Evolutionary conservation across 352 stramenopile genomes (phyloP).

Genomic region (Bremia lactucae): DNA sequence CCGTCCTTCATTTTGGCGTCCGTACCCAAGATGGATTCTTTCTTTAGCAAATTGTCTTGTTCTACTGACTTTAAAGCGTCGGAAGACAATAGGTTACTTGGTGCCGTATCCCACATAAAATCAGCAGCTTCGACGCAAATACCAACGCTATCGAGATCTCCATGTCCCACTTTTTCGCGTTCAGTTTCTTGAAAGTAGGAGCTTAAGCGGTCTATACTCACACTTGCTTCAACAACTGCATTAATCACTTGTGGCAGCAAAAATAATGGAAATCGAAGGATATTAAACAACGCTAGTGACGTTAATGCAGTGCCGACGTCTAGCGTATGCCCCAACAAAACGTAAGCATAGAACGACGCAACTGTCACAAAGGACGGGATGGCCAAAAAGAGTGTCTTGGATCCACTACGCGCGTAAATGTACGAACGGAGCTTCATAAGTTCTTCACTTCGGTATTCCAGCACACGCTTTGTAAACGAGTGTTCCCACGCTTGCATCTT

Average conservation of each 20-base stretch:
- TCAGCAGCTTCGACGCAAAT: conserved; percentile 33
- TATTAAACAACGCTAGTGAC: conserved; percentile 85
- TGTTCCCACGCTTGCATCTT: conserved; percentile 96
- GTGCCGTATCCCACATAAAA: conserved; percentile 54
- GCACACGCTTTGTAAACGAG: conserved; percentile 53
- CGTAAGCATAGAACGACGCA: conserved; percentile 80
- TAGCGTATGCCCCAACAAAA: conserved; percentile 76
- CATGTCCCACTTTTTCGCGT: conserved; percentile 52
- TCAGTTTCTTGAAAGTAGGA: conserved; percentile 52
- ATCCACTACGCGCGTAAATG: conserved; percentile 37
- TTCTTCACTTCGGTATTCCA: conserved; percentile 57
- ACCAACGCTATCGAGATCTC: conserved; percentile 51
- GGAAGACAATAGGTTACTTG: conserved; percentile 19
- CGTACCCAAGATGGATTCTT: conserved; percentile 21
- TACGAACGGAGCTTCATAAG: conserved; percentile 67
- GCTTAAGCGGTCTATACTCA: conserved; percentile 49
- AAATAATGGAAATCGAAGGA: conserved; percentile 95
- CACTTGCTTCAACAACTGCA: conserved; percentile 84
- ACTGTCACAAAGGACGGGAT: conserved; percentile 91
- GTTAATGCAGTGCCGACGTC: conserved; percentile 90
- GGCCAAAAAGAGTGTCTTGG: conserved; percentile 58
- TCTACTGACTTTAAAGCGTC: conserved; percentile 11
- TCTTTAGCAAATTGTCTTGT: conserved; percentile 20
- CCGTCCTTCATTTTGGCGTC: conserved; percentile 6
- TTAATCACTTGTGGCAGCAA: conserved; percentile 95